Base-by-base conservation (phyloP, 1,284 basidiomycete species). In the Cystobasidiaceae sp. region DNA sequence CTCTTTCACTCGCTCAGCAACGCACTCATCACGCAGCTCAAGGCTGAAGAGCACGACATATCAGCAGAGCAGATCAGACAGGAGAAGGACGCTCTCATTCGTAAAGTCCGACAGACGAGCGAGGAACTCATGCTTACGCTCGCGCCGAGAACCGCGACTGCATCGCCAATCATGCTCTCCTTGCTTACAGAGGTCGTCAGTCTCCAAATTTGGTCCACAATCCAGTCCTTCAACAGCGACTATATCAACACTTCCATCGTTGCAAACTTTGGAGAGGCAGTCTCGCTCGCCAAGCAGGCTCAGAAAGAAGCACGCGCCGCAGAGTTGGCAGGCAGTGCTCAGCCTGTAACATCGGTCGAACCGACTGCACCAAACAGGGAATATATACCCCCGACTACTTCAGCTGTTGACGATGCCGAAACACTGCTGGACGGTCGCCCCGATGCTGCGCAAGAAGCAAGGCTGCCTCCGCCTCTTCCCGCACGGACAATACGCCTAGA, bases 1-100 rank as follows among this genome's bases (percentile, higher is more conserved):
- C 64, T 68, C 19, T 45, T 68, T 23, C 64, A 68, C 48, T 68
- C 67, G 11, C 23, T 52, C n/a, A 66, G 62, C 32, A 62, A 39
- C 19, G 34, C 64, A 13, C 39, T 68, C 15, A 56, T 66, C 23
- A 48, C 43, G 32, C 62, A 66, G 23, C 34, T 67, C 6, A 49
- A 39, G 25, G 23, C 56, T 32, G 43, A 54, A 11, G 39, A 43
- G 15, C 11, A 56, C 2, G 17, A 30, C 8, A 2, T 30, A 27
- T 34, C 34, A 32, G 34, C 23, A 21, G 30, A 33, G 37, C 32
- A 49, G n/a, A 4, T 28, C 13, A 28, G 51, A 17, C 37, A 44
- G 28, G 51, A 64, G 25, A 64, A 56, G 50, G 61, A 64, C 32
- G 44, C 37, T 19, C 64, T 59, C 15, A 25, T 58, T 21, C 39